Percentiles rank a stretch among this genome's conserved stretches.
Conservation (phyloP, 176 grass and related monocot genomes). For the Zoysia japonica region DNA sequence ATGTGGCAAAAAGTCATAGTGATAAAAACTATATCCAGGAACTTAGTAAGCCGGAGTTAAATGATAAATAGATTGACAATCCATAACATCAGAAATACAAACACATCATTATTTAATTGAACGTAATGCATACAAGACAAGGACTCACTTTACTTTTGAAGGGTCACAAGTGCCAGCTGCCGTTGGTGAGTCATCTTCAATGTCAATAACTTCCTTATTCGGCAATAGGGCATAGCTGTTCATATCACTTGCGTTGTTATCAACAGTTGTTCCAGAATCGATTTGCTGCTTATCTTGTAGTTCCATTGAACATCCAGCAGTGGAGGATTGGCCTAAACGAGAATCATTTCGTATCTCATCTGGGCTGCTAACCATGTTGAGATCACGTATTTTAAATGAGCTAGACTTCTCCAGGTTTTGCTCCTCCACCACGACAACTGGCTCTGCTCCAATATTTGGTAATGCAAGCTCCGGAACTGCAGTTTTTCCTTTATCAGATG, state of each 20-base stretch:
- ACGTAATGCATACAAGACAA: slow-evolving; percentile 8
- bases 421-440: slow-evolving; percentile 49
- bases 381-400: slow-evolving; percentile 91
- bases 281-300: slow-evolving; percentile 44
- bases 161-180: slow-evolving; percentile 48
- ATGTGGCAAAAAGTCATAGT: slow-evolving; percentile 3
- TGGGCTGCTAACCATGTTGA: slow-evolving; percentile 74
- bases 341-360: slow-evolving; percentile 73
- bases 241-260: slow-evolving; percentile 35
- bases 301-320: slow-evolving; percentile 38
- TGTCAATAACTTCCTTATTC: slow-evolving; percentile 78
- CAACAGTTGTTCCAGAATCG: slow-evolving; percentile 48
- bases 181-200: slow-evolving; percentile 74
- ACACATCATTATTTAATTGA: background rate
- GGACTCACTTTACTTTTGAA: slow-evolving; percentile 72
- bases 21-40: slow-evolving; percentile 29
- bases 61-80: slow-evolving; percentile 27
- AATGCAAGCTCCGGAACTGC: slow-evolving; percentile 26
- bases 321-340: slow-evolving; percentile 43
- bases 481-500: slow-evolving; percentile 55
- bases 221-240: slow-evolving; percentile 42
- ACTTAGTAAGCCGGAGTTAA: slow-evolving; percentile 22
- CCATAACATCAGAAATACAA: slow-evolving; percentile 11
- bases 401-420: slow-evolving; percentile 52
- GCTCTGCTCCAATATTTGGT: slow-evolving; percentile 43